These are phyloP conservation scores for Blastobotrys mokoenaii DNA, from an alignment of 805 yeast species.

Conservation along the genomic window DNA sequence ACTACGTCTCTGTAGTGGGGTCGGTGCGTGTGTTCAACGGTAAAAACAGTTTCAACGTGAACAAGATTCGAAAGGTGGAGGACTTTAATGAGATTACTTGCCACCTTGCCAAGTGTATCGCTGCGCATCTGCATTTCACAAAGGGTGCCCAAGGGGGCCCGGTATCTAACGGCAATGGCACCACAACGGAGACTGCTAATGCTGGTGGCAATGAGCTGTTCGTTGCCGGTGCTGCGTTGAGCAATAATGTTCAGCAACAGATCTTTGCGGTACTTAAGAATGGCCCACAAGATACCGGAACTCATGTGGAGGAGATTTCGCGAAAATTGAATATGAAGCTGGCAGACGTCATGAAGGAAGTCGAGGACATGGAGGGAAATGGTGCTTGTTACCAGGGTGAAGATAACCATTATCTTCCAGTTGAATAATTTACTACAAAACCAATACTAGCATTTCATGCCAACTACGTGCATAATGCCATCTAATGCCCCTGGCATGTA, in stretches of 20 bases:
- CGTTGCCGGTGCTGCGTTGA: not conserved
- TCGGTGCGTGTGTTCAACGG: constrained; percentile 40
- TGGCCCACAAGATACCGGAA: constrained; percentile 1
- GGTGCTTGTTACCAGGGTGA: constrained; percentile 5
- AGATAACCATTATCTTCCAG: constrained; percentile 2
- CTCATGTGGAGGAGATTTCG: constrained; percentile 2
- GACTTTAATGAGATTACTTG: constrained; percentile 55
- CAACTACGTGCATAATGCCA: too few relatives aligned
- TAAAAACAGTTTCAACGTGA: constrained; percentile 43
- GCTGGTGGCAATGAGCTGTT: not conserved
- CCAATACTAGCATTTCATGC: too few relatives aligned
- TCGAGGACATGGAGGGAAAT: constrained; percentile 5
- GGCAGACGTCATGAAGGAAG: not conserved
- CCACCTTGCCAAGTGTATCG: constrained; percentile 51
- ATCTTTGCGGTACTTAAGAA: constrained; percentile 4
- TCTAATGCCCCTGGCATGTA: too few relatives aligned
- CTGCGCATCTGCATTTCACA: constrained; percentile 6
- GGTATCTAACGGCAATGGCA: not conserved
- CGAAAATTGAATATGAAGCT: not conserved
- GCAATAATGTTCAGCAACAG: constrained; percentile 2
- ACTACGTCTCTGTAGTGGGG: constrained; percentile 45
- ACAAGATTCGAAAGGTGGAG: constrained; percentile 38
- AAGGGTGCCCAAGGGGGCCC: not conserved
- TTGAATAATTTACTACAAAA: not conserved
- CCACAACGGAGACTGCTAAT: not conserved